Base-by-base conservation (phyloP, 495 filamentous ascomycete genomes). In the Podospora australis region DNA sequence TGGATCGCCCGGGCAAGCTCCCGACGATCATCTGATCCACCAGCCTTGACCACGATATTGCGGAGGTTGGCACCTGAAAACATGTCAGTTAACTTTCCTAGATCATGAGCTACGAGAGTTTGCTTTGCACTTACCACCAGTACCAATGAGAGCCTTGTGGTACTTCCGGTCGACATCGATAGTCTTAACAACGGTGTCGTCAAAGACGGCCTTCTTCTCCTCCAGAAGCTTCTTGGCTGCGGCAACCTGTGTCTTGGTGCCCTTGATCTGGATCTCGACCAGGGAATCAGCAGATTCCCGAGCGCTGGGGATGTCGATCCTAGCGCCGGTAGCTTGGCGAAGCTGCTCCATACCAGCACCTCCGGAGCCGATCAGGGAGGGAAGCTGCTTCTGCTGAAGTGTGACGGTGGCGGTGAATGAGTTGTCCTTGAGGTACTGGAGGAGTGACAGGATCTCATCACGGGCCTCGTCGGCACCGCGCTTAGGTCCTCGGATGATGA, bases 321-420 rank as follows among this genome's bases (percentile, higher is more conserved):
- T 82, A 28, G 87, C 88, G 17, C 86, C 87, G 32, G 88, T 92
- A 26, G 75, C 73, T 34, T 88, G 79, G 26, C 92, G 83, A 49
- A 97, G 76, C 59, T 86, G 81, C 59, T 96, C 91, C 80, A 97
- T 86, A 55, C 86, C 91, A 52, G 82, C 81, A 50, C 90, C 90
- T 44, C 88, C 84, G 53, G 88, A 82, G 16, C 90, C 91, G 62
- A 97, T 96, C 57, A 99, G 67, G 0, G 84, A 87, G 17, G 90
- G 88, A 36, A 97, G 70, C 64, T 96, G 89, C 63, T 78, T 85
- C 59, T 88, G 86, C 46, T 94, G 85, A 8, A 97, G 87, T 39
- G 87, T 79, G 24, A 99, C 82, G 4, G 79, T 80, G 7, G 84
- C 84, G 13, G 75, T 79, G 64, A 86, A 75, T 1, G 86, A 90